Evolutionary conservation across 441 rosid genomes (phyloP), one percentile per base, ranked within the genome.

Genomic region (Mallotus repandus): DNA sequence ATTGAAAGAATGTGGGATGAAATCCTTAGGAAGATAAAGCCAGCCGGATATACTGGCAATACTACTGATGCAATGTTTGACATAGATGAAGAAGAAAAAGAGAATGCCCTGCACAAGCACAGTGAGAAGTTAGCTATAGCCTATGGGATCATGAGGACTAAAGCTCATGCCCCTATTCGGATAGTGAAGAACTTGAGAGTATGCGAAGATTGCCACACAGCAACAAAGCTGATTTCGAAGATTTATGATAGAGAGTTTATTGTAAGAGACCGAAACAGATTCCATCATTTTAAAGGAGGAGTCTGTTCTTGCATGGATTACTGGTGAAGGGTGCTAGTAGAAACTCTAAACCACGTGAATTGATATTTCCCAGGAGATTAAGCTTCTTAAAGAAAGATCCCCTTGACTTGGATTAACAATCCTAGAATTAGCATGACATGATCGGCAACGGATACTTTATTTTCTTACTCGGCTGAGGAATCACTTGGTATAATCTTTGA

Each of bases 91-190:
- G 95, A 88, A 46, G 92, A 91, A 62, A 87, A 87, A 68, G 91
- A 89, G 75, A 90, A 80, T 68, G 85, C 84, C 68, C 46, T 89
- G 49, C 79, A 78, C 60, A 72, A 68, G 82, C 96, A 89, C 77
- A 90, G 92, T 65, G 93, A 90, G 87, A 90, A 92, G 82, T 72
- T 92, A 10, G 92, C 96, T 1, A 82, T 89, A 82, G 85, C 77
- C 0, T 90, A 74, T 79, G 94, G 87, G 0, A 69, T 85, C 14
- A 81, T 83, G 89, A 83, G 81, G 14, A 82, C 69, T 61, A 63
- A 74, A 58, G 78, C 64, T 59, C 66, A 71, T 7, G 68, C 73
- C 62, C 70, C 71, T 10, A 86, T 87, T 46, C 84, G 83, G 67
- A 87, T 86, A 73, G 80, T 82, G 81, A 90, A 90, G 86, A 89